These are phyloP conservation scores for Apophysomyces sp. DNA, from an alignment of 371 early-diverging fungal genomes.

Conservation along the genomic window DNA sequence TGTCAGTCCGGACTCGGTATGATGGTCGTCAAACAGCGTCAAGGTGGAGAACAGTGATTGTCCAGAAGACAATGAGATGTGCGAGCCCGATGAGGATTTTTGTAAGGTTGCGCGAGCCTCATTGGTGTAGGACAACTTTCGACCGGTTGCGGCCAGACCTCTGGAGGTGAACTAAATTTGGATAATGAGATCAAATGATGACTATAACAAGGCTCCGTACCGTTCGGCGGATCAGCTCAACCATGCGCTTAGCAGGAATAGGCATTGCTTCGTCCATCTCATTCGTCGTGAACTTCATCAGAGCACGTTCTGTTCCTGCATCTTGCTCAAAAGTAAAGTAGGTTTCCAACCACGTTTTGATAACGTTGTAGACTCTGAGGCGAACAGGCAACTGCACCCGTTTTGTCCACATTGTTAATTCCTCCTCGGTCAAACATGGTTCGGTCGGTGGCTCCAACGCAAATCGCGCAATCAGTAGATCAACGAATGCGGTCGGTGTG, in stretches of 20 bases:
- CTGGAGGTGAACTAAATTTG: conserved; percentile 13
- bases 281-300: conserved; percentile 25
- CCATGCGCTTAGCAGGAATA: conserved; percentile 43
- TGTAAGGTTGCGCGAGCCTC: conserved; percentile 8
- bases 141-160: conserved; percentile 6
- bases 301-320: conserved; percentile 20
- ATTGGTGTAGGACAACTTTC: conserved; percentile 23
- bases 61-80: conserved; percentile 21
- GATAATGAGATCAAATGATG: neutral
- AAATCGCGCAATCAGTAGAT: conserved; percentile 70
- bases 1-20: conserved; percentile 11
- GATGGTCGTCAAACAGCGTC: conserved; percentile 33
- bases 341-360: conserved; percentile 90
- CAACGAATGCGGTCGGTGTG: conserved; percentile 68
- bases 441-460: conserved; percentile 69
- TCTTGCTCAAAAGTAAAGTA: conserved; percentile 74
- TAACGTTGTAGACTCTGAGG: conserved; percentile 83
- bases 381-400: conserved; percentile 85
- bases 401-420: conserved; percentile 78
- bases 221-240: conserved; percentile 32
- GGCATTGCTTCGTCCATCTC: conserved; percentile 41
- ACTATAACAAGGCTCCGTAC: conserved; percentile 16
- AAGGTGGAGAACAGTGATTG: conserved; percentile 34
- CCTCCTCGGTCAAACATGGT: conserved; percentile 61
- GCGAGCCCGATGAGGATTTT: conserved; percentile 16